phyloP scores from a whole-genome alignment of 768 basidiomycete species.

The Leucocoprinus leucothites region DNA sequence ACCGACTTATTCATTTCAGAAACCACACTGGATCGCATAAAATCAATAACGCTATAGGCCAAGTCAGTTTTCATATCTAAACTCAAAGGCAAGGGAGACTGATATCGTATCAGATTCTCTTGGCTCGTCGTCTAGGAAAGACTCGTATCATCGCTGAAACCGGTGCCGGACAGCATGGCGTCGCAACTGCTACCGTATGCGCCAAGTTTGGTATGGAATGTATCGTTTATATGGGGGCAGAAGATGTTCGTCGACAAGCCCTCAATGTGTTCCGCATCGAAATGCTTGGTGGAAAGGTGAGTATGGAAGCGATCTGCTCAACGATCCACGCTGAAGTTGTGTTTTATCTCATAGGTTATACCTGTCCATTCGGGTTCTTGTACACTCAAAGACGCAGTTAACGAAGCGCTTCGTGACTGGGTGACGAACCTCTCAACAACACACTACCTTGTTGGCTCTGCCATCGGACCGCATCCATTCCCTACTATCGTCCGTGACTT shows the following conservation, averaged over 20 bases:
- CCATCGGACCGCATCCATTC: conserved; percentile 98
- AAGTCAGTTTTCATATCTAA: conserved; percentile 41
- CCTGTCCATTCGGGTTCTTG: conserved; percentile 92
- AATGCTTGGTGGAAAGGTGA: conserved; percentile 96
- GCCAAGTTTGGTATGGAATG: conserved; percentile 96
- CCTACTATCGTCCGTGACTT: conserved; percentile 98
- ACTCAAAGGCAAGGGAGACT: neutral
- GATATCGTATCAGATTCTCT: conserved; percentile 61
- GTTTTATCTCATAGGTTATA: conserved; percentile 58
- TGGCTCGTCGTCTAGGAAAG: conserved; percentile 93
- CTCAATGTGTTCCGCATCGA: conserved; percentile 97
- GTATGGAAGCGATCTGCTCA: conserved; percentile 31
- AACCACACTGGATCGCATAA: conserved; percentile 99
- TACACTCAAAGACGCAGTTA: conserved; percentile 97
- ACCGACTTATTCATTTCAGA: conserved; percentile 32
- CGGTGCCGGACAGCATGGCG: conserved; percentile 98
- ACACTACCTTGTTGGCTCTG: conserved; percentile 96
- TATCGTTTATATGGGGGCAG: conserved; percentile 96
- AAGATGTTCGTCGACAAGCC: conserved; percentile 94
- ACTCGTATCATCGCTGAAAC: conserved; percentile 98
- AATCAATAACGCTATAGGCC: conserved; percentile 98
- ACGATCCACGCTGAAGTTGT: neutral
- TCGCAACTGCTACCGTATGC: conserved; percentile 97
- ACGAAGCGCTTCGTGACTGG: conserved; percentile 98
- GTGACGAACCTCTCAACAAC: conserved; percentile 93